Percentiles rank a stretch among this genome's conserved stretches.
phyloP scores from a whole-genome alignment of 176 grass and related monocot species.

The Aegilops tauschii region DNA sequence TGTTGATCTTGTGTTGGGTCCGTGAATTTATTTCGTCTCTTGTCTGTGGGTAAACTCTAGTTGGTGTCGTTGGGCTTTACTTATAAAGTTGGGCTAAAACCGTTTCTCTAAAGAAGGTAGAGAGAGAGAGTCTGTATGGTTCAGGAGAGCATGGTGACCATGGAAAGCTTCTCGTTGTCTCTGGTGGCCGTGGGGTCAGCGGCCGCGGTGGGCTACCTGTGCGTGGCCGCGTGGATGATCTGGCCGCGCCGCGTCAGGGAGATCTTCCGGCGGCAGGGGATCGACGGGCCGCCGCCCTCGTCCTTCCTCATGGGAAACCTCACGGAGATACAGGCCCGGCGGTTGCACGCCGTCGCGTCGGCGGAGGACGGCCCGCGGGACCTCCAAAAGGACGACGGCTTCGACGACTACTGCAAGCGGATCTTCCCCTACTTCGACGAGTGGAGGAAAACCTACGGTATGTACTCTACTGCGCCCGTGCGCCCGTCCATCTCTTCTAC shows the following conservation, averaged over 20 bases:
- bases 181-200: constrained; percentile 10
- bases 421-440: constrained; percentile 91
- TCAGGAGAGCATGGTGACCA: constrained; percentile 8
- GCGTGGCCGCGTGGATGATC: constrained; percentile 46
- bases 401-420: constrained; percentile 65
- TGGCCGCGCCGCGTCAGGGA: constrained; percentile 36
- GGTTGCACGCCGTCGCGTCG: background rate
- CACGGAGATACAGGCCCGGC: constrained; percentile 63
- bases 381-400: constrained; percentile 43
- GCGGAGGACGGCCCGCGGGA: background rate
- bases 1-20: too few relatives aligned
- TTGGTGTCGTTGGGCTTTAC: too few relatives aligned
- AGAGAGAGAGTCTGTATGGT: background rate
- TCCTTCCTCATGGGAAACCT: constrained; percentile 71
- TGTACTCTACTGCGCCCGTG: background rate
- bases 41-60: too few relatives aligned
- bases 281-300: constrained; percentile 64
- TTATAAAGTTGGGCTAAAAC: too few relatives aligned
- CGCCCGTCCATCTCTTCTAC: background rate
- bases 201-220: constrained; percentile 10
- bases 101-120: background rate
- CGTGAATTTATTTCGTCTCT: too few relatives aligned
- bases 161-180: constrained; percentile 31
- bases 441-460: constrained; percentile 96
- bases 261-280: constrained; percentile 57